phyloP scores from a whole-genome alignment of 2,329 filamentous ascomycete species.

The Penicillium palitans region DNA sequence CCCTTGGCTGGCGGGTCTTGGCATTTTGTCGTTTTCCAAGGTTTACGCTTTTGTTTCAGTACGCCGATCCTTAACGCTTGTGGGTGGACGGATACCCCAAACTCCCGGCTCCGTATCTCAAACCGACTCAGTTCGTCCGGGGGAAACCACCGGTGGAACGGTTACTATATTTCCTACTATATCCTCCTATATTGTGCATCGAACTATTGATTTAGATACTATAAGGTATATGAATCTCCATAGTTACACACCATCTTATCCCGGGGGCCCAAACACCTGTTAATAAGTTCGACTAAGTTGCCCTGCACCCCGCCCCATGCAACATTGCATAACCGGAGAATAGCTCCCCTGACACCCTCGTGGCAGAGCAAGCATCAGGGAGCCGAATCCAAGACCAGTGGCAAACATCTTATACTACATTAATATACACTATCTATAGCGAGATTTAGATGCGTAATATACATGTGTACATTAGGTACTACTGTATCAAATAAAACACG shows the following conservation, averaged over 20 bases:
- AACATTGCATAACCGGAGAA: slow-evolving; percentile 6
- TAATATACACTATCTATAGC: not conserved
- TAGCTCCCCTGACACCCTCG: slow-evolving; percentile 8
- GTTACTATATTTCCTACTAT: not conserved
- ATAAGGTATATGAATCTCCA: not conserved
- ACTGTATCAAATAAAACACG: slow-evolving; percentile 13
- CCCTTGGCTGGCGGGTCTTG: slow-evolving; percentile 7
- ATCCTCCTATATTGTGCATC: not conserved
- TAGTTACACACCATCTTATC: not conserved
- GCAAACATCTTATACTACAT: not conserved
- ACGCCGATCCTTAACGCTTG: slow-evolving; percentile 7
- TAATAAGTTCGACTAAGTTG: not conserved
- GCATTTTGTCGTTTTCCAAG: not conserved
- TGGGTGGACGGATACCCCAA: not conserved
- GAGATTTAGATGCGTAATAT: not conserved
- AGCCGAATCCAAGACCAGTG: not conserved
- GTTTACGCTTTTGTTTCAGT: slow-evolving; percentile 20
- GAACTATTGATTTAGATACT: not conserved
- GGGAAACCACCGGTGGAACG: not conserved
- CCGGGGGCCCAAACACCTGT: not conserved
- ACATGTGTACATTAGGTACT: not conserved
- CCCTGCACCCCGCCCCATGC: not conserved
- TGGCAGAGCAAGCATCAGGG: slow-evolving; percentile 11
- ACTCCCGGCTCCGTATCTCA: not conserved
- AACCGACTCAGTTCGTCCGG: slow-evolving; percentile 8